Evolutionary conservation across 2,329 filamentous ascomycete species (phyloP).

Genomic region (Scolecobasidium constrictum): DNA sequence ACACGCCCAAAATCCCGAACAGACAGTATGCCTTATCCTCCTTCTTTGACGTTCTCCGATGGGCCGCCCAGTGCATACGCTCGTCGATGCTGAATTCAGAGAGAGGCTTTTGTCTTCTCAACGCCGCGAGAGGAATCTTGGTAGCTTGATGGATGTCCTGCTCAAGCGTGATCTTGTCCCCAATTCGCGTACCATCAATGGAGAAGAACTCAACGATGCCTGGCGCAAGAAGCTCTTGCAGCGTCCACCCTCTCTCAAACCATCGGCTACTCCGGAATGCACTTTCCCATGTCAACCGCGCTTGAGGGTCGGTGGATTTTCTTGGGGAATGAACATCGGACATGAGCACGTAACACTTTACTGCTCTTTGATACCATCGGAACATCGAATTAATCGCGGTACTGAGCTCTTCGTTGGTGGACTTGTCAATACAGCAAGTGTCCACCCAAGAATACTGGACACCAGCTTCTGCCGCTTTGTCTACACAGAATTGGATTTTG

Average conservation of each 20-base stretch:
- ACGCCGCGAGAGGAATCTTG: conserved; percentile 8
- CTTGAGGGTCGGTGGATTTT: too few relatives aligned
- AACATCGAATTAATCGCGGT: conserved; percentile 12
- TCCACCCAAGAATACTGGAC: conserved; percentile 11
- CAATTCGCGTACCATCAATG: conserved; percentile 15
- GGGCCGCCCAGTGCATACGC: not conserved
- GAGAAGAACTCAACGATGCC: conserved; percentile 17
- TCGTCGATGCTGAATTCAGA: conserved; percentile 8
- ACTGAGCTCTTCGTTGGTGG: conserved; percentile 2
- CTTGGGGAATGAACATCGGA: too few relatives aligned
- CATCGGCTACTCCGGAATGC: conserved; percentile 14
- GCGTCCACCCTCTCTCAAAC: conserved; percentile 15
- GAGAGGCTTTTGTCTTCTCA: conserved; percentile 1
- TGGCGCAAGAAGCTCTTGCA: conserved; percentile 16
- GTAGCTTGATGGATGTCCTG: conserved; percentile 12
- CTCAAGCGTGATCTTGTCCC: conserved; percentile 4
- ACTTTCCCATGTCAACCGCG: conserved; percentile 6
- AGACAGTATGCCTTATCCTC: conserved; percentile 6
- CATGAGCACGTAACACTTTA: conserved; percentile 10
- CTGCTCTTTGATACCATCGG: conserved; percentile 9
- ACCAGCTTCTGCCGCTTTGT: conserved; percentile 11
- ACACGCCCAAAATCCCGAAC: conserved; percentile 3
- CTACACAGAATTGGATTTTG: conserved; percentile 6
- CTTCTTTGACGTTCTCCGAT: not conserved
- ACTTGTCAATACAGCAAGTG: conserved; percentile 10